phyloP scores from a whole-genome alignment of 306 rosid genomes.

The Hippophae gyantsensis region DNA sequence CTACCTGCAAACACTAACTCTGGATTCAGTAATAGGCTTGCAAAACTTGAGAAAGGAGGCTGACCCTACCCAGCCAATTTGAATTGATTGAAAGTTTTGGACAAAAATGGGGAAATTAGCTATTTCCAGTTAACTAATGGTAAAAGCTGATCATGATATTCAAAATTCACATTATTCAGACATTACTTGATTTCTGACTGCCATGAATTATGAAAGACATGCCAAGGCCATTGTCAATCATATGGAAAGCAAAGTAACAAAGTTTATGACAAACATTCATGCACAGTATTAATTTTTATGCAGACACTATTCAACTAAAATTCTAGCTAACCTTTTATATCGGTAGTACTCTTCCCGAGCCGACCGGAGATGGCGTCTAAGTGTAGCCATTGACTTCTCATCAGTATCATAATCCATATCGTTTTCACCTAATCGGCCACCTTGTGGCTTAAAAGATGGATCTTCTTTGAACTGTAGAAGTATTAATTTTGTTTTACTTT shows the following conservation, averaged over 20 bases:
- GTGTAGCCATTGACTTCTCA: slow-evolving; percentile 95
- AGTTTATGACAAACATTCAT: background rate
- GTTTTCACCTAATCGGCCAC: slow-evolving; percentile 75
- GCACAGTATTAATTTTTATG: background rate
- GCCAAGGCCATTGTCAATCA: no score
- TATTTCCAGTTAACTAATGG: no score
- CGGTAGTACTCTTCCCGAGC: slow-evolving; percentile 89
- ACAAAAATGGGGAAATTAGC: no score
- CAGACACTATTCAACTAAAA: slow-evolving; percentile 10
- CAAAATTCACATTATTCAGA: no score
- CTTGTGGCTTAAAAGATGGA: slow-evolving; percentile 94
- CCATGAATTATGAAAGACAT: no score
- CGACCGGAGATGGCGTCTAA: slow-evolving; percentile 88
- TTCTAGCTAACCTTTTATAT: slow-evolving; percentile 57
- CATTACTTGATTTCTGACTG: no score
- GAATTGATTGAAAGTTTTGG: no score
- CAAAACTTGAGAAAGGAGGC: no score
- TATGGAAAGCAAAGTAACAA: background rate
- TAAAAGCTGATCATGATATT: no score
- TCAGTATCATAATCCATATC: slow-evolving; percentile 99
- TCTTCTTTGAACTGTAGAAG: slow-evolving; percentile 68
- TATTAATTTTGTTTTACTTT: background rate
- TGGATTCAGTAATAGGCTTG: no score
- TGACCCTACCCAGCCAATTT: no score
- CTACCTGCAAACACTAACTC: no score